Evolutionary conservation across 2,329 filamentous ascomycete species (phyloP).

Genomic region (Whalleya microplaca): DNA sequence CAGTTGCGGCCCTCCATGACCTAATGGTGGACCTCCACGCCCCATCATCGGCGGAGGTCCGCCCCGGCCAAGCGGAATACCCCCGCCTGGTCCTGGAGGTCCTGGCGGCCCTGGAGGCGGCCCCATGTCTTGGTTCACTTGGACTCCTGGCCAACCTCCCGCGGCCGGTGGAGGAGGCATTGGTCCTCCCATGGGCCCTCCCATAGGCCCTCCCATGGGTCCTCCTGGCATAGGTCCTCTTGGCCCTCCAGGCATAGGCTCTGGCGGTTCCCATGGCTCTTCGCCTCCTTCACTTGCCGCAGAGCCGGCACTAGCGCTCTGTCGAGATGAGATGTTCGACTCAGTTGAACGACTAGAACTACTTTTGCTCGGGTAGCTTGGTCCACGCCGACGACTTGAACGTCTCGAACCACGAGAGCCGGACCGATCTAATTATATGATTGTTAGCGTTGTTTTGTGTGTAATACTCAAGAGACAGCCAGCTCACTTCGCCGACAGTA

Average conservation of each 20-base stretch:
- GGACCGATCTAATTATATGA: conserved; percentile 12
- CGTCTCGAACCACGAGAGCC: conserved; percentile 19
- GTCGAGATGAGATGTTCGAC: conserved; percentile 16
- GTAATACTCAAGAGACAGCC: not conserved
- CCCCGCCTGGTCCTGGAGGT: conserved; percentile 5
- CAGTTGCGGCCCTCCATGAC: conserved; percentile 26
- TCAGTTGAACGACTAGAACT: conserved; percentile 20
- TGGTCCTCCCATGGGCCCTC: conserved; percentile 8
- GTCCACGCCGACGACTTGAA: conserved; percentile 20
- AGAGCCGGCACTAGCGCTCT: conserved; percentile 15
- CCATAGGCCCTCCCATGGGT: conserved; percentile 11
- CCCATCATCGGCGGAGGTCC: conserved; percentile 23
- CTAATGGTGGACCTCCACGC: conserved; percentile 16
- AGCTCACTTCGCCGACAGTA: conserved; percentile 31
- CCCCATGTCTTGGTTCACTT: conserved; percentile 3
- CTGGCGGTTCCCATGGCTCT: conserved; percentile 18
- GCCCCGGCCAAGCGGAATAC: conserved; percentile 8
- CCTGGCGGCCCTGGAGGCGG: not conserved
- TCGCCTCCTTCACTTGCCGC: conserved; percentile 19
- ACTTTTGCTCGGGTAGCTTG: conserved; percentile 20
- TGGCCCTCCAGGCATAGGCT: not conserved
- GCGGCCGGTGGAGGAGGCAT: conserved; percentile 13
- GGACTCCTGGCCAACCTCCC: conserved; percentile 21
- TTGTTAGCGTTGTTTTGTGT: not conserved
- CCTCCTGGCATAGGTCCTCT: conserved; percentile 23